Evolutionary conservation across 768 basidiomycete genomes (phyloP).

Genomic region (Tylopilus rubrobrunneus): DNA sequence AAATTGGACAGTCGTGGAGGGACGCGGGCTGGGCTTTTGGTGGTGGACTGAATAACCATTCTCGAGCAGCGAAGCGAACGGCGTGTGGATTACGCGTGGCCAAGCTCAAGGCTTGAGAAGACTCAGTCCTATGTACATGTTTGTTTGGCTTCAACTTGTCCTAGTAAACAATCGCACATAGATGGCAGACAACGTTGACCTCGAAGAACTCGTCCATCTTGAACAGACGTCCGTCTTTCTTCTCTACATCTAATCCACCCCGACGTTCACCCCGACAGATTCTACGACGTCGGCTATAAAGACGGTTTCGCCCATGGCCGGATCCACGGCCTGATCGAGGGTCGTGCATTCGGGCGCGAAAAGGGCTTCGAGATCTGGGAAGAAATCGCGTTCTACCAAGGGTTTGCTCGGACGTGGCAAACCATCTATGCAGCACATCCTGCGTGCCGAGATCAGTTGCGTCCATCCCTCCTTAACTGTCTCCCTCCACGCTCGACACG

Average conservation of each 20-base stretch:
- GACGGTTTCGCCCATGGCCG: conserved; percentile 43
- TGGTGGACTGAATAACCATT: conserved; percentile 8
- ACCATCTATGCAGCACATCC: conserved; percentile 16
- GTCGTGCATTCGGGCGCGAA: no score
- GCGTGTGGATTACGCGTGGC: conserved; percentile 5
- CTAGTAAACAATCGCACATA: no score
- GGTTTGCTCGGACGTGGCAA: no score
- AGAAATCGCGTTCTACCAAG: no score
- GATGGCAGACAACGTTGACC: conserved; percentile 39
- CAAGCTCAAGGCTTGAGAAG: background rate
- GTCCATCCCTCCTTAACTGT: background rate
- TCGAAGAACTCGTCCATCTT: conserved; percentile 56
- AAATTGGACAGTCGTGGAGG: background rate
- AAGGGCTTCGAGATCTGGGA: no score
- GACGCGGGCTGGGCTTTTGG: conserved; percentile 11
- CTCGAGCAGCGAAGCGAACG: conserved; percentile 3
- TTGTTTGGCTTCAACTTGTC: no score
- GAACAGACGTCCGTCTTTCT: conserved; percentile 52
- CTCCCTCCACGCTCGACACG: background rate
- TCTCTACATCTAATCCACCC: background rate
- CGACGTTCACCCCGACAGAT: conserved; percentile 40
- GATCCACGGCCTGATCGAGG: no score
- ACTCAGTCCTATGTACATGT: no score
- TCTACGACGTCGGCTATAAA: conserved; percentile 74
- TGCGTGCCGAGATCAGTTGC: conserved; percentile 9